Evolutionary conservation across 345 rosid genomes (phyloP).

Genomic region (Eucalyptus leucophloia): DNA sequence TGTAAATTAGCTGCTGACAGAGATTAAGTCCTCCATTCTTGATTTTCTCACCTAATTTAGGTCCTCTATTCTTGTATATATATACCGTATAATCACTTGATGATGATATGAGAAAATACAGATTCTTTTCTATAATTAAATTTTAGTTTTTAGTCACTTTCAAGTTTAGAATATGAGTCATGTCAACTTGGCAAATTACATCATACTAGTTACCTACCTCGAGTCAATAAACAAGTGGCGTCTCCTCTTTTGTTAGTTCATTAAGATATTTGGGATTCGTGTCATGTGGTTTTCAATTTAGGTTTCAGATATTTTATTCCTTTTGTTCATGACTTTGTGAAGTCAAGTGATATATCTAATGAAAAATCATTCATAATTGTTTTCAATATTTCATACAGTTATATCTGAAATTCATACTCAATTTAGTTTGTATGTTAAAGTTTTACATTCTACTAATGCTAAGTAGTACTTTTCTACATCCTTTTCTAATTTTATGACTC

Average conservation of each 20-base stretch:
- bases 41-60: too few relatives aligned
- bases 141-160: background rate
- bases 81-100: too few relatives aligned
- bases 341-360: background rate
- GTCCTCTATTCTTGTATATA: too few relatives aligned
- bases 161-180: background rate
- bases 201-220: background rate
- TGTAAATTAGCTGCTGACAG: too few relatives aligned
- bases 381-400: background rate
- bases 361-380: too few relatives aligned
- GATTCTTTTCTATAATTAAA: fast-evolving
- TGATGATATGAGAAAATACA: too few relatives aligned
- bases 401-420: too few relatives aligned
- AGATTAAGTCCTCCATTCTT: too few relatives aligned
- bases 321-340: background rate
- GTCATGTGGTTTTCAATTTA: background rate
- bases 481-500: background rate
- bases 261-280: fast-evolving
- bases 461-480: too few relatives aligned
- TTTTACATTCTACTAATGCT: too few relatives aligned
- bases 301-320: background rate
- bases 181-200: background rate
- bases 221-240: background rate
- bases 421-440: too few relatives aligned
- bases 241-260: background rate